Base-by-base conservation (phyloP, 2,329 filamentous ascomycete genomes). In the Penicillium vulpinum region DNA sequence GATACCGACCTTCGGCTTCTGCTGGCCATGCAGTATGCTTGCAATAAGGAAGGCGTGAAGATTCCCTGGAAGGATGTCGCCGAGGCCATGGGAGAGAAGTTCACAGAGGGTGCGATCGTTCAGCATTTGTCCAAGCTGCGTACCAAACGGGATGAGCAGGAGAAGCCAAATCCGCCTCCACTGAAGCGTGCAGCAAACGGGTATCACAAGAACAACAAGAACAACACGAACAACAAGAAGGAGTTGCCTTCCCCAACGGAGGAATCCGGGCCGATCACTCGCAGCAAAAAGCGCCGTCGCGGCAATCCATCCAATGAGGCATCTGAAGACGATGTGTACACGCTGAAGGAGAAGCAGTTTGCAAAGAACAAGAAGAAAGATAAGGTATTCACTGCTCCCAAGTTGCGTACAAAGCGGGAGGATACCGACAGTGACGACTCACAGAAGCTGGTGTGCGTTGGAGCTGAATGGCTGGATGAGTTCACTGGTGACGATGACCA, bases 111-210 rank as follows among this genome's bases (percentile, higher is more conserved):
- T 2, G 75, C 78, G 1, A 78, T 80, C 22, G 65, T 76, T 1
- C 79, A 81, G 59, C 79, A 81, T 51, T 65, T 81, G 15, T 69
- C 77, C 0, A 81, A 81, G 56, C 60, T 80, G 3, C 77, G 78
- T 9, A 47, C 38, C 18, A 70, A 72, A 29, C 70, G 78, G 57
- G 57, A 69, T 9, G 57, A 62, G 3, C 64, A 66, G 4, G 68
- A 69, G 0, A 70, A 75, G 28, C 60, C 59, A 1, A 73, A 78
- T 3, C 78, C 78, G 5, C 76, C 77, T 9, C 67, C 73, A 21
- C 64, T 78, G 7, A 73, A 71, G 51, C 73, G 77, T 35, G 58
- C 62, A 46, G 39, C 13, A 31, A 50, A 41, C 7, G 24, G 47
- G 1, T n/a, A 28, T 6, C 13, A 39, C 24, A 49, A 49, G 24